A percentile compares a stretch with the other conserved stretches of the same genome.
Conservation (phyloP, 768 basidiomycete genomes). For the Pseudohyphozyma bogoriensis region DNA sequence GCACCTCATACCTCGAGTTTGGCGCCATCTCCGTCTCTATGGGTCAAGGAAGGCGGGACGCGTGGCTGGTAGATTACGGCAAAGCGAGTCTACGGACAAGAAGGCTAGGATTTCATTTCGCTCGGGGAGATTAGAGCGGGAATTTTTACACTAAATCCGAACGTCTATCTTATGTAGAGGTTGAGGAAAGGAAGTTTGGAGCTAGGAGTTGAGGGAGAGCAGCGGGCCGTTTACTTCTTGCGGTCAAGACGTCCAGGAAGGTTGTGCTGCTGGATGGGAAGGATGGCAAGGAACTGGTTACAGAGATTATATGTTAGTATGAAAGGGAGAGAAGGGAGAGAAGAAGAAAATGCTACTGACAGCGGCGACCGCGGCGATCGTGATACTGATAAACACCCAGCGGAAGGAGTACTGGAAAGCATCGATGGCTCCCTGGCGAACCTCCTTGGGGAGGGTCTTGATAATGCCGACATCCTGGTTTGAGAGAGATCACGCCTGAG, state of each 20-base stretch:
- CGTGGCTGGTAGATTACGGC: too few species aligned
- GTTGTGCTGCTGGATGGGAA: slow-evolving; percentile 18
- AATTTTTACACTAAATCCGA: too few species aligned
- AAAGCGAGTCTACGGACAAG: too few species aligned
- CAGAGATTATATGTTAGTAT: neutral
- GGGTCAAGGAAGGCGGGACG: too few species aligned
- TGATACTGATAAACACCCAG: slow-evolving; percentile 19
- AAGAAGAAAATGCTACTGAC: slow-evolving; percentile 1
- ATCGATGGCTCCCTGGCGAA: slow-evolving; percentile 18
- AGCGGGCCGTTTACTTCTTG: neutral
- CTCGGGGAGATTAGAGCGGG: too few species aligned
- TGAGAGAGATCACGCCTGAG: too few species aligned
- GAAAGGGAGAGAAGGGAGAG: neutral
- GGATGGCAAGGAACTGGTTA: slow-evolving; percentile 9
- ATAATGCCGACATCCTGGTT: slow-evolving; percentile 22
- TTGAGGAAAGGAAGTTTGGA: neutral
- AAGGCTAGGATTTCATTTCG: too few species aligned
- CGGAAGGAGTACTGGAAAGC: slow-evolving; percentile 21
- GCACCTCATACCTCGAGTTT: too few species aligned
- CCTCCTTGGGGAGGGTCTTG: slow-evolving; percentile 10
- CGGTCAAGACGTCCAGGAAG: slow-evolving; percentile 9
- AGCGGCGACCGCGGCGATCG: slow-evolving; percentile 20
- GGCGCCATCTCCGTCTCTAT: too few species aligned
- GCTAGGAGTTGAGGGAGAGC: neutral
- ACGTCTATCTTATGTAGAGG: too few species aligned